These are phyloP conservation scores for Dillenia turbinata DNA, from an alignment of 164 flowering plant genomes.

Conservation along the genomic window DNA sequence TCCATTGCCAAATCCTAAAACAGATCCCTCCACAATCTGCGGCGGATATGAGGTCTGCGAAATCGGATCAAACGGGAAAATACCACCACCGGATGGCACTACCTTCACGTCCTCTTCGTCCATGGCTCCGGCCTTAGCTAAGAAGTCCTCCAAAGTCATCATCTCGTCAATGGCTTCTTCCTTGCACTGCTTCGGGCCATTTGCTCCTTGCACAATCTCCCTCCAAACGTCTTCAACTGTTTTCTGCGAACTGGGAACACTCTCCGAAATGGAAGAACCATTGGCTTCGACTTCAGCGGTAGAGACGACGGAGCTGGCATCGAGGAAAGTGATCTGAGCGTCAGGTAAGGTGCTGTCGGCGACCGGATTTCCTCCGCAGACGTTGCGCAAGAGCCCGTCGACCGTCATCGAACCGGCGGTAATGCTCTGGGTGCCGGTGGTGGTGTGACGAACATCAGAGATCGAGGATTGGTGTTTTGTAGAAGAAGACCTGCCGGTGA, in stretches of 20 bases:
- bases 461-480: too few relatives aligned
- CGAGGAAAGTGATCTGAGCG: background rate
- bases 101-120: conserved; percentile 39
- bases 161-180: conserved; percentile 32
- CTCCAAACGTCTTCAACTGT: conserved; percentile 59
- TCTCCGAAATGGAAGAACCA: conserved; percentile 11
- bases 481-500: conserved; percentile 27
- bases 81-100: conserved; percentile 25
- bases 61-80: conserved; percentile 30
- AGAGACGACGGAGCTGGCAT: conserved; percentile 1
- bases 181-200: conserved; percentile 24
- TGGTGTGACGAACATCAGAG: conserved; percentile 10
- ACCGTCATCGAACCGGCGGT: conserved; percentile 30
- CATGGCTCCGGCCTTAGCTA: conserved; percentile 46
- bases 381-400: conserved; percentile 40
- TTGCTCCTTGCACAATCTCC: conserved; percentile 39
- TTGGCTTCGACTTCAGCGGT: conserved; percentile 1
- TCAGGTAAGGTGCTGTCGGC: conserved; percentile 12
- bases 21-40: conserved; percentile 28
- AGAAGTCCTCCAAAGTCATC: conserved; percentile 77
- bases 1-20: conserved; percentile 44
- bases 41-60: conserved; percentile 18
- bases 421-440: conserved; percentile 8
- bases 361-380: conserved; percentile 25
- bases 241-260: background rate